Percentiles rank a stretch among this genome's conserved stretches.
Conservation (phyloP, 2,329 filamentous ascomycete species). For the Amylocarpus encephaloides region DNA sequence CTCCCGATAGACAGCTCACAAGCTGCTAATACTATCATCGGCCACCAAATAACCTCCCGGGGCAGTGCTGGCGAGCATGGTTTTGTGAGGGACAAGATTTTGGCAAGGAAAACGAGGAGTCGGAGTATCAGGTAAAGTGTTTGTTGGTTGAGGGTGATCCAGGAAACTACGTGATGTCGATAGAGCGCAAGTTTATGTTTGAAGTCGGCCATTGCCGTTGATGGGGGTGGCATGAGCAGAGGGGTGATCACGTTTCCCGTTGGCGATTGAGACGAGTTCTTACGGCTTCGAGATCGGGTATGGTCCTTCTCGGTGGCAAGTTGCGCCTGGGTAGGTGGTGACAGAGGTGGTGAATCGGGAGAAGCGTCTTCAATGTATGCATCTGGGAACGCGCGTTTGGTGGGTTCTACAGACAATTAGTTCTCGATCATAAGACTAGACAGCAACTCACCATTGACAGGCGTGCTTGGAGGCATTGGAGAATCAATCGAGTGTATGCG, state of each 20-base stretch:
- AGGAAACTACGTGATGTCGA: constrained; percentile 33
- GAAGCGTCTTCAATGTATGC: constrained; percentile 29
- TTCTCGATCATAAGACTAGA: background rate
- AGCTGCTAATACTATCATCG: constrained; percentile 62
- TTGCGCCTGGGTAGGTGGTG: constrained; percentile 16
- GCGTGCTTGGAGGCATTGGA: constrained; percentile 25
- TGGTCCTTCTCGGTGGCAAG: constrained; percentile 17
- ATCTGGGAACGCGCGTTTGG: constrained; percentile 22
- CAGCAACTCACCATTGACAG: constrained; percentile 23
- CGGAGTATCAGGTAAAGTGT: constrained; percentile 40
- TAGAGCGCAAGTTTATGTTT: constrained; percentile 25
- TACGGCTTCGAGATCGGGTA: constrained; percentile 1
- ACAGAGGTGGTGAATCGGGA: constrained; percentile 16
- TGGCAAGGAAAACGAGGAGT: constrained; percentile 58
- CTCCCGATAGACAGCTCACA: constrained; percentile 50
- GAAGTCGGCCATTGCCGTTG: constrained; percentile 29
- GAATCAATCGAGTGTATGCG: constrained; percentile 30
- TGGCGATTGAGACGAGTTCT: background rate
- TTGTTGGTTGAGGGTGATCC: constrained; percentile 29
- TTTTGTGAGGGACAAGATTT: constrained; percentile 57
- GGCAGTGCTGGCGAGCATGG: constrained; percentile 68
- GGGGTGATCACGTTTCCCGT: constrained; percentile 26
- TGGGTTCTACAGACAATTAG: constrained; percentile 19
- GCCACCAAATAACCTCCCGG: constrained; percentile 56
- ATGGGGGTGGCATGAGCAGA: constrained; percentile 37